phyloP scores from a whole-genome alignment of 495 filamentous ascomycete genomes.

The Aspergillus biplanus region DNA sequence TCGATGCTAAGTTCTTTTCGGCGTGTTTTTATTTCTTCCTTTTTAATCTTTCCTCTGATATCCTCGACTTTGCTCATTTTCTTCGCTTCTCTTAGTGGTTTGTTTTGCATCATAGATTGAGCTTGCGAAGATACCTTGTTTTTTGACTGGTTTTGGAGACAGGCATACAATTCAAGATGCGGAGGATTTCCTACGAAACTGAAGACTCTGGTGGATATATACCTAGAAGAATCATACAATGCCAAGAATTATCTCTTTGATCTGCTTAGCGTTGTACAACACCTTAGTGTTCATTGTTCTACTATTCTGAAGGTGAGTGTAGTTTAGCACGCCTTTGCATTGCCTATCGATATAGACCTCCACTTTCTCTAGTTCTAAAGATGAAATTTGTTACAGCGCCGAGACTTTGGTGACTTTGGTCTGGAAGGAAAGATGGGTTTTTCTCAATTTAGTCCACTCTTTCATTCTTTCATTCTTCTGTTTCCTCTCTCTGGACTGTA shows the following conservation, averaged over 20 bases:
- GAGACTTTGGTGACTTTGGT: not conserved
- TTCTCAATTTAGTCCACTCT: not conserved
- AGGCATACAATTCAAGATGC: not conserved
- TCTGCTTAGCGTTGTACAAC: not conserved
- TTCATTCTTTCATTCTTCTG: not conserved
- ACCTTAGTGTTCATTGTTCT: not conserved
- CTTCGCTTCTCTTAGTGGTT: constrained; percentile 1
- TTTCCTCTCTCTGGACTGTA: not conserved
- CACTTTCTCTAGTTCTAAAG: not conserved
- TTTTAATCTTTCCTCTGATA: not conserved
- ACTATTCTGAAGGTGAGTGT: not conserved
- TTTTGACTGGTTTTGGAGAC: constrained; percentile 2
- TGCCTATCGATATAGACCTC: not conserved
- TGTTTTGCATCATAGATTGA: constrained; percentile 8
- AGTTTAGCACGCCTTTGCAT: not conserved
- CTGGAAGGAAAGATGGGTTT: too few relatives aligned
- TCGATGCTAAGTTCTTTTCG: constrained; percentile 7
- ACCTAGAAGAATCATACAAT: not conserved
- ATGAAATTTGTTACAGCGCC: not conserved
- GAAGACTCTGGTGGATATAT: not conserved
- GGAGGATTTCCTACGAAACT: not conserved
- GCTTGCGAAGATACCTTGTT: constrained; percentile 5
- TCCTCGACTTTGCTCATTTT: not conserved
- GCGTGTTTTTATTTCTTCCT: constrained; percentile 8
- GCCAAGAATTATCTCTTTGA: not conserved